phyloP scores from a whole-genome alignment of 2,329 filamentous ascomycete species.

The Leptographium procerum region DNA sequence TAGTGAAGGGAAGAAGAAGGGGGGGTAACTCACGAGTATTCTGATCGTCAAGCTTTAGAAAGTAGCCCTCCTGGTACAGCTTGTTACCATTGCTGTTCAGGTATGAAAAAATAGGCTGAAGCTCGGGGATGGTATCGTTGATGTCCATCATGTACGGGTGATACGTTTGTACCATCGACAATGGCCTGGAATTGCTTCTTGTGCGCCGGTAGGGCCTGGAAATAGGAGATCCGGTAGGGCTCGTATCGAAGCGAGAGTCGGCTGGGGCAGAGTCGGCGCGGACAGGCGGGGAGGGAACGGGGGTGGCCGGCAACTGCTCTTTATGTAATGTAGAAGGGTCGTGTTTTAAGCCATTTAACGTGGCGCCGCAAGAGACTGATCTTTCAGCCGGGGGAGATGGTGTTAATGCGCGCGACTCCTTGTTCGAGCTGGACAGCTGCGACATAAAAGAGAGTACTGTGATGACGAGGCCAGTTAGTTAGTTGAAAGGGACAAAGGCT shows the following conservation, averaged over 20 bases:
- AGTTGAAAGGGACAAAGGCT: conserved; percentile 11
- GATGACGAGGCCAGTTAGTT: conserved; percentile 4
- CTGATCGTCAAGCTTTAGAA: conserved; percentile 90
- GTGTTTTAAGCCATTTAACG: background rate
- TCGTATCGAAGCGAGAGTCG: background rate
- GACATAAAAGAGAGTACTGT: conserved; percentile 84
- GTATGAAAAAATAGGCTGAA: conserved; percentile 87
- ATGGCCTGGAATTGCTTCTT: conserved; percentile 52
- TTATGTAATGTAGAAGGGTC: background rate
- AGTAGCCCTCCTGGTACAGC: conserved; percentile 95
- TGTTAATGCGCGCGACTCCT: conserved; percentile 30
- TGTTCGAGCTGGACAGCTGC: conserved; percentile 49
- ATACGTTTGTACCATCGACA: conserved; percentile 79
- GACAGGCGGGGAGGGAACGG: conserved; percentile 15
- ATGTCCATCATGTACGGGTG: conserved; percentile 80
- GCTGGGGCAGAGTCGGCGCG: conserved; percentile 28
- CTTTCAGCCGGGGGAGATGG: conserved; percentile 29
- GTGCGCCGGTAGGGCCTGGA: conserved; percentile 29
- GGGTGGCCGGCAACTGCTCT: conserved; percentile 10
- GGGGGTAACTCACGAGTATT: conserved; percentile 60
- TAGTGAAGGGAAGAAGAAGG: background rate
- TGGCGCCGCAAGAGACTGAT: conserved; percentile 9
- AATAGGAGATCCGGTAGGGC: conserved; percentile 24
- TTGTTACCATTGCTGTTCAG: conserved; percentile 95
- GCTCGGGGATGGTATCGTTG: conserved; percentile 78